Evolutionary conservation across 192 early-diverging fungal genomes (phyloP), one percentile per base, ranked within the genome.

Genomic region (Rhizoclosmatium sp.): DNA sequence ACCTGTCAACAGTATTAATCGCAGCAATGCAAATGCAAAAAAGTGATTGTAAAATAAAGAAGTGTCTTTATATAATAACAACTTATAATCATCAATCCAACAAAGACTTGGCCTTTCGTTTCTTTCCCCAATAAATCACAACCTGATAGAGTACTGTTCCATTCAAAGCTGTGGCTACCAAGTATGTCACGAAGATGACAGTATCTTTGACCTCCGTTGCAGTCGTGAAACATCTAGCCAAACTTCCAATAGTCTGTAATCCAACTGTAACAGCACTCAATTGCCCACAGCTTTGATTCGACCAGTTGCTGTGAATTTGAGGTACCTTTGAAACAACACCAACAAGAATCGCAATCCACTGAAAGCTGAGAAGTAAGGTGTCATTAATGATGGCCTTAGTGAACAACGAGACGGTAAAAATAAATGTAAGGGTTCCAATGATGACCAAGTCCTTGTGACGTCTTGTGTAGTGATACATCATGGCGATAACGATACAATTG

Each of bases 201-300:
- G 87, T 81, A 80, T 98, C 96, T 75, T 96, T 90, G 3, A 98
- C 89, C 83, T 99, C 97, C 48, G 94, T 93, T 73, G 97, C 73
- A 9, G 98, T 98, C 10, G 98, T 99, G 78, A 93, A 95, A 2
- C 98, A 88, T 62, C 97, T 87, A 3, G 96, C 98, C 1, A 92
- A 85, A 5, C 90, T 90, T 41, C 98, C 98, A n/a, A 93, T 83
- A 75, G 94, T 94, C 78, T 95, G 95, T 80, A 97, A 93, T 78
- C 95, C 90, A 19, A 96, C 91, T 1, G 98, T 94, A 81, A 99
- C 93, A 14, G 92, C 93, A 47, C 96, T 97, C 9, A 99, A 84
- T 81, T 97, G 95, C 16, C 97, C 97, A 10, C 96, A 97, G 58
- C 91, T 93, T 42, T 91, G 85, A 82, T 95, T 94, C 60, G 85